These are phyloP conservation scores for Theobroma cacao DNA, from an alignment of 345 rosid genomes.

Conservation along the genomic window DNA sequence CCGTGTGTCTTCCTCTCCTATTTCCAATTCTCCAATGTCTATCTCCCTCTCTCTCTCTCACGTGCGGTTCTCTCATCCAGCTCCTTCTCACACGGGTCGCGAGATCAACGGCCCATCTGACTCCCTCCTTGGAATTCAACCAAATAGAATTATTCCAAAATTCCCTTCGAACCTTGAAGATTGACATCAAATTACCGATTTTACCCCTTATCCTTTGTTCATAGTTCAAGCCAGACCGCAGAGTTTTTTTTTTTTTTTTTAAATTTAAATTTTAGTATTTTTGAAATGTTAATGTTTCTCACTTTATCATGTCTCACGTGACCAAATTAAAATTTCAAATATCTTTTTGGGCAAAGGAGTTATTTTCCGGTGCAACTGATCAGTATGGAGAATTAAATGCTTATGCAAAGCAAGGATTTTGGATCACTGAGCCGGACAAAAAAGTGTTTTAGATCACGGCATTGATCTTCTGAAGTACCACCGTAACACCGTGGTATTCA, in stretches of 20 bases:
- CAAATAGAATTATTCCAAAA: not conserved
- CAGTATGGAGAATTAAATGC: not conserved
- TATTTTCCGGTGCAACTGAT: not conserved
- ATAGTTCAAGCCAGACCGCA: no score
- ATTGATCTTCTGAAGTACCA: not conserved
- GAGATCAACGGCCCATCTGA: not conserved
- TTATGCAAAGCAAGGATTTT: not conserved
- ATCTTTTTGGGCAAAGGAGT: not conserved
- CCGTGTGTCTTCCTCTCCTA: not conserved
- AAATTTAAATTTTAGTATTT: not conserved
- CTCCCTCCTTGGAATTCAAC: not conserved
- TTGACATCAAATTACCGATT: not conserved
- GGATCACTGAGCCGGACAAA: not conserved
- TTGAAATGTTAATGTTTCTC: not conserved
- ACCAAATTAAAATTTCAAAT: not conserved
- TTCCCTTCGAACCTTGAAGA: not conserved
- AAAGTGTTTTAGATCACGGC: not conserved
- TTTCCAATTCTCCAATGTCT: not conserved
- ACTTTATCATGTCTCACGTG: conserved; percentile 12
- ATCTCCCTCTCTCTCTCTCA: not conserved
- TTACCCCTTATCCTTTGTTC: not conserved
- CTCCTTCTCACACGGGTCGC: not conserved
- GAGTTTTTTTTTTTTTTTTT: not conserved
- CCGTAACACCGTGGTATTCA: not conserved
- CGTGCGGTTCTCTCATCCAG: conserved; percentile 4